Evolutionary conservation across 306 rosid genomes (phyloP), one percentile per base, ranked within the genome.

Genomic region (Erythrophleum fordii): DNA sequence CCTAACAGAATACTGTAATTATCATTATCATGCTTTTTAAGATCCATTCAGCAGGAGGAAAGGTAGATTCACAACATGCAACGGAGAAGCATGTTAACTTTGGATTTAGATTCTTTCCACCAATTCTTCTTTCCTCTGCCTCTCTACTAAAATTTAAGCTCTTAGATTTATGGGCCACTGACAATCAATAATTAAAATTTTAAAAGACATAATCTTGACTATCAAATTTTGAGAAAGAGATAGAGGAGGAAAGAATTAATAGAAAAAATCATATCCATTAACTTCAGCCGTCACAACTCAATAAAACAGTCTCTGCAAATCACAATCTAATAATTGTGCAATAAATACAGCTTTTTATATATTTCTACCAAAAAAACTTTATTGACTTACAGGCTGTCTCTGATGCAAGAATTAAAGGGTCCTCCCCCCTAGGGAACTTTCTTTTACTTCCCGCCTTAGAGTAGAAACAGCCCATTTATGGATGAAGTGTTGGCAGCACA

Each of bases 301-400:
- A 16, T 29, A 52, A 31, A 53, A 20, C 25, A 66, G 42, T 66
- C 10, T 13, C 28, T 11, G 56, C 12, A 70, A 28, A 70, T 70
- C n/a, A 3, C 23, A 53, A 53, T 51, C 12, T 41, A 9, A 61
- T 39, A 49, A 59, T 14, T 49, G 52, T 35, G 62, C 7, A 62
- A 64, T 18, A 66, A 78, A 52, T 10, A 60, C 17, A 59, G 3
- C 16, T 41, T 51, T 18, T 51, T 18, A 45, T 12, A 69, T 76
- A 20, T 25, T 28, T 66, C 53, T 46, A 55, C 0, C 11, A 62
- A 42, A 41, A 56, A 9, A 71, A n/a, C 65, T 14, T 16, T 23
- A 45, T 25, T 3, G 78, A 88, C 97, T 90, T 84, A 95, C 98
- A 95, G 12, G 92, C 85, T 11, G 99, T 95, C 78, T 95, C 89